These are phyloP conservation scores for Auxenochlorella pyrenoidosa DNA, from an alignment of 139 green algal species.

Conservation along the genomic window DNA sequence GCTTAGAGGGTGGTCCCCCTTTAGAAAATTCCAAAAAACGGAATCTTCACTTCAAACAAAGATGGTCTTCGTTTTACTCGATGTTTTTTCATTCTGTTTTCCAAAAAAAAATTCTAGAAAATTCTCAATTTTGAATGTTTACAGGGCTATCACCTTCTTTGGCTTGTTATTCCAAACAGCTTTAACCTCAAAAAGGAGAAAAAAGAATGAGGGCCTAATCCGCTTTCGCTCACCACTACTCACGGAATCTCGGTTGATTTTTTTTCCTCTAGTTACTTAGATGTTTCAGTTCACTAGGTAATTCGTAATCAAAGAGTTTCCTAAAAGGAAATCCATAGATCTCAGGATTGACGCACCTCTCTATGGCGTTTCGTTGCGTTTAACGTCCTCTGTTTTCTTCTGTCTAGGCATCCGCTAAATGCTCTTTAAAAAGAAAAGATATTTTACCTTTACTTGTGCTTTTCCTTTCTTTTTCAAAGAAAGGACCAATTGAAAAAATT, in stretches of 20 bases:
- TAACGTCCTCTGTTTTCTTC: constrained; percentile 53
- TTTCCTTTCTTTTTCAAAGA: not conserved
- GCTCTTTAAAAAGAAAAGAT: constrained; percentile 34
- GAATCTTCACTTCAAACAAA: constrained; percentile 21
- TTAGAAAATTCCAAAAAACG: too few species aligned
- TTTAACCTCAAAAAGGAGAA: constrained; percentile 39
- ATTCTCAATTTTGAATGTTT: constrained; percentile 21
- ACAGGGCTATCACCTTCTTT: constrained; percentile 79
- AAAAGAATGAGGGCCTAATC: constrained; percentile 51
- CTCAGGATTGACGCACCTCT: constrained; percentile 52
- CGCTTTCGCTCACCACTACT: constrained; percentile 78
- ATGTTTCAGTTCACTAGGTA: constrained; percentile 80
- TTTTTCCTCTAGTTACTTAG: constrained; percentile 75
- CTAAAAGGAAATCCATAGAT: constrained; percentile 63
- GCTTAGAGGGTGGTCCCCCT: too few species aligned
- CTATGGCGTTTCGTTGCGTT: constrained; percentile 63
- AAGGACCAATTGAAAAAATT: constrained; percentile 30
- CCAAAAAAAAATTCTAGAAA: constrained; percentile 31
- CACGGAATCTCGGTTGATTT: constrained; percentile 75
- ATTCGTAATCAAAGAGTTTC: constrained; percentile 53
- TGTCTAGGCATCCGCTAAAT: constrained; percentile 64
- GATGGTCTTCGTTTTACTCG: constrained; percentile 40
- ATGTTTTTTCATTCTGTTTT: constrained; percentile 18
- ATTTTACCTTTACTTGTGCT: constrained; percentile 31
- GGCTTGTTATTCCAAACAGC: constrained; percentile 60